Conservation (phyloP, 2,329 filamentous ascomycete genomes). For the Sphaerulina musiva region DNA sequence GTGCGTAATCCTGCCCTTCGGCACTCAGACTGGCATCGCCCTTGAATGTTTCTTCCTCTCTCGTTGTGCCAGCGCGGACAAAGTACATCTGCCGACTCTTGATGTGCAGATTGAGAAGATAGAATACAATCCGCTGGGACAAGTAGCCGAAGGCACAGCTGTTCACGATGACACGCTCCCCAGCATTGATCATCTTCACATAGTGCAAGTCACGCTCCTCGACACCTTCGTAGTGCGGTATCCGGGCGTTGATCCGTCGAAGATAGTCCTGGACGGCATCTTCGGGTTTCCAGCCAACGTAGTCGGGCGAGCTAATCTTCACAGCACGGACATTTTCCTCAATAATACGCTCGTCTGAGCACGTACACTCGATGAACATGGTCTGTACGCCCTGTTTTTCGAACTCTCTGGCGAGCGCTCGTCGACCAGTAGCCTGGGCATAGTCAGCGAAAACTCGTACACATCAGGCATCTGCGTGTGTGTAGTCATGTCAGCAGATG, state of each 20-base stretch:
- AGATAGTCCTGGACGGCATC: constrained; percentile 91
- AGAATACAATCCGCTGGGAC: constrained; percentile 95
- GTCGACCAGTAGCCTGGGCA: constrained; percentile 59
- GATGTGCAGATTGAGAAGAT: constrained; percentile 94
- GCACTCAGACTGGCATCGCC: constrained; percentile 78
- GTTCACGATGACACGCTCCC: constrained; percentile 87
- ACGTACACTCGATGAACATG: constrained; percentile 92
- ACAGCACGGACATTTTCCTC: constrained; percentile 95
- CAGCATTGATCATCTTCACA: constrained; percentile 99
- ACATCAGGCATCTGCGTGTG: no score
- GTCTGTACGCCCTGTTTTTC: constrained; percentile 96
- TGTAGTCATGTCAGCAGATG: no score
- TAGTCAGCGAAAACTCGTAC: background rate
- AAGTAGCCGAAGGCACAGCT: constrained; percentile 96
- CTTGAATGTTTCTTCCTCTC: constrained; percentile 88
- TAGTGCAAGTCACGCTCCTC: constrained; percentile 89
- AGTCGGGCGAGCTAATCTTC: constrained; percentile 97
- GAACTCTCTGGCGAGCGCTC: constrained; percentile 87
- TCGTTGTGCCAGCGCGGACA: constrained; percentile 74
- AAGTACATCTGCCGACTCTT: constrained; percentile 93
- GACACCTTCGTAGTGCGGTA: constrained; percentile 96
- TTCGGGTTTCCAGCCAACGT: constrained; percentile 82
- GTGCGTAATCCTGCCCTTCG: constrained; percentile 72
- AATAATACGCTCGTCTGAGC: constrained; percentile 86
- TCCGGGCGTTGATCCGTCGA: constrained; percentile 80